Percentiles rank a stretch among this genome's conserved stretches.
phyloP scores from a whole-genome alignment of 768 basidiomycete species.

The Mycena haematopus region DNA sequence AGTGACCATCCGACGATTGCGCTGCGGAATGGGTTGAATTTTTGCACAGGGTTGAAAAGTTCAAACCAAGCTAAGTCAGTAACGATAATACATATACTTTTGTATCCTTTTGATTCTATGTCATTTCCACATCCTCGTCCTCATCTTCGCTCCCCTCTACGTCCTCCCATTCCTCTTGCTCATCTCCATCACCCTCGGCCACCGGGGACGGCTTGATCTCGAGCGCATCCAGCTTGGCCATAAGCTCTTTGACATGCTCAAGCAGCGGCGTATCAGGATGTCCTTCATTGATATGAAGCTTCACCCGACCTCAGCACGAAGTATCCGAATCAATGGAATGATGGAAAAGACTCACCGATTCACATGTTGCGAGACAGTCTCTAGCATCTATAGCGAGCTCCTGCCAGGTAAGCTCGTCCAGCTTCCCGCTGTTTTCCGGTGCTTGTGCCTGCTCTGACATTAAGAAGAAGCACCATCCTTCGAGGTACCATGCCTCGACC shows the following conservation, averaged over 20 bases:
- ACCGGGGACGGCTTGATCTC: constrained; percentile 69
- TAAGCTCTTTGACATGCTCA: constrained; percentile 77
- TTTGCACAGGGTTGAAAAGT: not conserved
- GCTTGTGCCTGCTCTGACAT: constrained; percentile 71
- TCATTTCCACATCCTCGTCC: constrained; percentile 65
- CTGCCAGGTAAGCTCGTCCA: constrained; percentile 68
- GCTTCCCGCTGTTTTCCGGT: constrained; percentile 52
- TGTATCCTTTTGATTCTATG: constrained; percentile 43
- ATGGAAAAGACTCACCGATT: constrained; percentile 58
- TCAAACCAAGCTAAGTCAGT: not conserved
- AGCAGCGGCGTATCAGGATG: constrained; percentile 80
- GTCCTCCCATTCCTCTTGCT: constrained; percentile 63
- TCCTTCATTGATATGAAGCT: constrained; percentile 76
- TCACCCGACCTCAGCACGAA: constrained; percentile 10
- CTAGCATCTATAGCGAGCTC: constrained; percentile 81
- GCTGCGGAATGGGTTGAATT: too few species aligned
- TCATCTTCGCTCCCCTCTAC: constrained; percentile 63
- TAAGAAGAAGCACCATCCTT: constrained; percentile 92
- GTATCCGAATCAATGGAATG: not conserved
- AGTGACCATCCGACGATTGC: too few species aligned
- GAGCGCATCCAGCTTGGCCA: constrained; percentile 66
- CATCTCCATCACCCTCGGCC: constrained; percentile 61
- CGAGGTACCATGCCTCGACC: constrained; percentile 92
- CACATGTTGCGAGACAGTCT: constrained; percentile 85
- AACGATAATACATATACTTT: constrained; percentile 38